Conservation (phyloP, 1,284 basidiomycete genomes). For the Tilletia caries region DNA sequence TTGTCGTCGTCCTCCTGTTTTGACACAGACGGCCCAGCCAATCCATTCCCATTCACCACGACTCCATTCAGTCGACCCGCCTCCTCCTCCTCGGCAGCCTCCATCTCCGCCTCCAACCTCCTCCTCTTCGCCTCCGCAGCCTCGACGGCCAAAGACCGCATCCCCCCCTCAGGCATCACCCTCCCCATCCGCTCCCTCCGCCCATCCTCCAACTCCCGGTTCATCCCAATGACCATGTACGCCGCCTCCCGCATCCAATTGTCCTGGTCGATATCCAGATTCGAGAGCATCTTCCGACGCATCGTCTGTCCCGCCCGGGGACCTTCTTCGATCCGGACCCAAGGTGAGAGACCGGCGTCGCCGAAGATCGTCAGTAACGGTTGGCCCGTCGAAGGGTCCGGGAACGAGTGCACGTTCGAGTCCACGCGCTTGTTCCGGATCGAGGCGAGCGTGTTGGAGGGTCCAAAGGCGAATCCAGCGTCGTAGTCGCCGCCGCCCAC, state of each 20-base stretch:
- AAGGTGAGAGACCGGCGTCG: constrained; percentile 45
- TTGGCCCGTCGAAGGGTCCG: constrained; percentile 43
- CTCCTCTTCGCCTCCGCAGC: constrained; percentile 11
- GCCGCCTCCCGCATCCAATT: constrained; percentile 53
- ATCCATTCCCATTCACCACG: no score
- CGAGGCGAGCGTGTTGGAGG: neutral
- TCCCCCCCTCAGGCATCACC: neutral
- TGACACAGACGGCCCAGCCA: no score
- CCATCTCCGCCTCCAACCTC: constrained; percentile 28
- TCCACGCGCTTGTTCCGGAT: constrained; percentile 20
- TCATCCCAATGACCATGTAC: constrained; percentile 46
- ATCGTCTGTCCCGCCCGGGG: constrained; percentile 27
- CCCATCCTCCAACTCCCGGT: constrained; percentile 42
- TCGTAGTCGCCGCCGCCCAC: neutral
- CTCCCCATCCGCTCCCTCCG: constrained; percentile 35
- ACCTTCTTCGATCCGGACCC: constrained; percentile 34
- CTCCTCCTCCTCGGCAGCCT: neutral
- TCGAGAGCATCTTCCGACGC: constrained; percentile 32
- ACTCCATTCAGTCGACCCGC: no score
- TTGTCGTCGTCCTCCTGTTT: neutral
- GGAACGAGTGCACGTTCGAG: constrained; percentile 36
- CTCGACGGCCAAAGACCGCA: neutral
- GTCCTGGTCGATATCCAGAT: constrained; percentile 45
- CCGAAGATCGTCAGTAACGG: constrained; percentile 45
- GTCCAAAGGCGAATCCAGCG: constrained; percentile 1